Evolutionary conservation across 73 alveolate species (phyloP).

Genomic region (Effrenium voratum): DNA sequence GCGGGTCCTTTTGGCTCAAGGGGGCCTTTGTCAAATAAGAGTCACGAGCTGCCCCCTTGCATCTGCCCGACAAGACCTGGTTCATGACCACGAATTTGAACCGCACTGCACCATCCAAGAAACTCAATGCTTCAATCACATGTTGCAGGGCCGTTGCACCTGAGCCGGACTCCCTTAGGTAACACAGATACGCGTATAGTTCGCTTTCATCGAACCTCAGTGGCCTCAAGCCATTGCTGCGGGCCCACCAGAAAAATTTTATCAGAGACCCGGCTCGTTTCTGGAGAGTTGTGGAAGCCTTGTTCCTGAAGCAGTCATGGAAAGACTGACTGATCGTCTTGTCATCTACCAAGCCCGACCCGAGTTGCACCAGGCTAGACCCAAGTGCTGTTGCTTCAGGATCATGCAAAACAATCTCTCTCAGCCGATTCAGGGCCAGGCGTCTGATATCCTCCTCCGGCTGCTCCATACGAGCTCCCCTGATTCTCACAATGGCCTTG

Average conservation of each 20-base stretch:
- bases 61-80: neutral
- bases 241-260: neutral
- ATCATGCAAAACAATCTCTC: neutral
- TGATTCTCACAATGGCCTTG: too few relatives aligned
- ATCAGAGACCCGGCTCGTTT: neutral
- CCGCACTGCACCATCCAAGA: neutral
- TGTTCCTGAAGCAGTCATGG: neutral
- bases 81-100: neutral
- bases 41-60: neutral
- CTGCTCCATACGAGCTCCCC: neutral
- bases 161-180: neutral
- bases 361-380: neutral
- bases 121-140: neutral
- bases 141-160: neutral
- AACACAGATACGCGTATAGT: neutral
- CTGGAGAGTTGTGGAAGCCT: neutral
- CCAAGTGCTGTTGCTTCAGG: neutral
- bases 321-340: neutral
- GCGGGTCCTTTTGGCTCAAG: neutral
- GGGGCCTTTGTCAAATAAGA: neutral
- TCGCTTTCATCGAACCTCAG: too few relatives aligned
- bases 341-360: too few relatives aligned
- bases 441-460: neutral
- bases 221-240: too few relatives aligned
- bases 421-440: neutral